phyloP scores from a whole-genome alignment of 768 basidiomycete genomes.

The Suillus subluteus region DNA sequence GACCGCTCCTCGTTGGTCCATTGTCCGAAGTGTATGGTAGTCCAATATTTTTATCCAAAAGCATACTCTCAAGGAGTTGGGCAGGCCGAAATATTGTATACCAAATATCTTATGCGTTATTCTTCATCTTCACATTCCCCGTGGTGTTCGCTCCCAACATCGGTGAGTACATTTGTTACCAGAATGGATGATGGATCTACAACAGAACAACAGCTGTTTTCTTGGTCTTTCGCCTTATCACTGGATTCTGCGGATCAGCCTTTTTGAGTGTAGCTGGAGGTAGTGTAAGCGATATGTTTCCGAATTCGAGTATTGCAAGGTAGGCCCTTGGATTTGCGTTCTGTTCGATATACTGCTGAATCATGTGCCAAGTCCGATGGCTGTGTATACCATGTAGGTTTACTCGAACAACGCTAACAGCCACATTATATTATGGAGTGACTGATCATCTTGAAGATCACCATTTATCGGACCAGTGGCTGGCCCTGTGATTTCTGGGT shows the following conservation, averaged over 20 bases:
- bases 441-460: conserved; percentile 26
- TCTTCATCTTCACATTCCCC: conserved; percentile 69
- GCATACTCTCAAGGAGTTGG: background rate
- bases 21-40: conserved; percentile 43
- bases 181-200: background rate
- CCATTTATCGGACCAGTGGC: conserved; percentile 61
- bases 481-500: conserved; percentile 65
- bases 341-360: conserved; percentile 13
- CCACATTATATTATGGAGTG: background rate
- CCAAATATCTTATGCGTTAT: conserved; percentile 57
- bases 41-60: background rate
- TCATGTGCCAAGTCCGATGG: conserved; percentile 50
- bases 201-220: conserved; percentile 47
- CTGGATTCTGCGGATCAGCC: conserved; percentile 57
- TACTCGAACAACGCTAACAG: background rate
- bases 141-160: conserved; percentile 75
- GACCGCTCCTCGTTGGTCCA: conserved; percentile 42
- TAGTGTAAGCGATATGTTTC: conserved; percentile 59
- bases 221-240: conserved; percentile 62
- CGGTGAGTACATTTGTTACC: conserved; percentile 35
- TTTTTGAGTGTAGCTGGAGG: conserved; percentile 69
- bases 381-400: conserved; percentile 49
- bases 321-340: conserved; percentile 32
- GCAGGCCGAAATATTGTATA: conserved; percentile 69
- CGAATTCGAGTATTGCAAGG: conserved; percentile 60